Evolutionary conservation across 2,329 filamentous ascomycete genomes (phyloP), one percentile per base, ranked within the genome.

Genomic region (Xylariaceae sp.): DNA sequence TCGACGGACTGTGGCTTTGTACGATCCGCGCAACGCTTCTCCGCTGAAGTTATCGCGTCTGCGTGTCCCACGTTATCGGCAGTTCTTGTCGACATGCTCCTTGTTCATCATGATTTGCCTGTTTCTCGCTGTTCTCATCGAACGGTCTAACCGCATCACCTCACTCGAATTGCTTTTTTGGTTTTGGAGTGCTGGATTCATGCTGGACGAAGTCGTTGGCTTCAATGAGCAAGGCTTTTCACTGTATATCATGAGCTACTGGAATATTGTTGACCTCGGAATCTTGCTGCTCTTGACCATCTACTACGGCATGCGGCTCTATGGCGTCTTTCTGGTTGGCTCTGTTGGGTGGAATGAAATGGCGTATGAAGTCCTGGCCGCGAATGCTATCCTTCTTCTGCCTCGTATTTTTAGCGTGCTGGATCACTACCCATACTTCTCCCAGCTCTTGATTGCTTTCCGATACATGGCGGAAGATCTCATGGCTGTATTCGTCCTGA

Each of bases 171-270:
- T 97, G 13, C 71, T 96, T 10, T 97, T 97, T 73, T 97, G 93
- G 93, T 91, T 97, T 71, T 97, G 93, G 92, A 96, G 91, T 68
- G 91, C 91, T 21, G 93, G 93, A 0, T 97, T 95, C 72, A 96
- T 97, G 91, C 83, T 97, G 26, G 93, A 97, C 66, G 93, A 97
- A 73, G 82, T 97, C 18, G 92, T 97, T 15, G 92, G 92, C 9
- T 97, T 97, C 78, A 96, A 92, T 62, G 93, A 97, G 71, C 92
- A 97, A 73, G 93, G 93, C 2, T 97, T 97, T 70, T 92, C 92
- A 30, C 82, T 97, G 24, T 97, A 97, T 73, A 91, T 97, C 66
- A 93, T 97, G 86, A 96, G 91, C 70, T 94, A 97, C 71, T 97
- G 93, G 93, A 97, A 97, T 71, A 85, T 92, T 30, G 96, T 97